phyloP scores from a whole-genome alignment of 768 basidiomycete species.

The Agaricus blazei region DNA sequence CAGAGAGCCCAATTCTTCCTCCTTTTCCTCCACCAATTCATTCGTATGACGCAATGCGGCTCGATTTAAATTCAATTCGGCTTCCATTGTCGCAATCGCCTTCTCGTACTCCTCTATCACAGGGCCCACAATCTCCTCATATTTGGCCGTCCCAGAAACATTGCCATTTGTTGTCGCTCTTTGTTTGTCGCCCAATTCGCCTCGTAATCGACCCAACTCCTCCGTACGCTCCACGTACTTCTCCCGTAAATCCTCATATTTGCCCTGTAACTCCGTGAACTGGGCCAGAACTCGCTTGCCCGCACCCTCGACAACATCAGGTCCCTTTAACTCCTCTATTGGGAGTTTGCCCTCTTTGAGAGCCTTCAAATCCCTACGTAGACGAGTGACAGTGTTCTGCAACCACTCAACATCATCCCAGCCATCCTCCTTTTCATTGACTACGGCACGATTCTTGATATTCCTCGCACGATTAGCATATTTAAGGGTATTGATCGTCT shows the following conservation, averaged over 20 bases:
- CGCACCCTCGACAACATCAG: conserved; percentile 49
- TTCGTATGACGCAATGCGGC: conserved; percentile 89
- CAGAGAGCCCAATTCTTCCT: conserved; percentile 66
- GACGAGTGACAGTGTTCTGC: conserved; percentile 76
- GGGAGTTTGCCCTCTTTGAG: conserved; percentile 63
- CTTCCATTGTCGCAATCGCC: conserved; percentile 92
- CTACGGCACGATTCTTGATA: conserved; percentile 90
- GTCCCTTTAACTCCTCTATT: conserved; percentile 23
- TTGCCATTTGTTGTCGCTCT: conserved; percentile 55
- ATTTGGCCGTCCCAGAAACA: conserved; percentile 66
- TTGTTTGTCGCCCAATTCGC: conserved; percentile 74
- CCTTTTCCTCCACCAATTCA: conserved; percentile 89
- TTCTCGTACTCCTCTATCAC: conserved; percentile 99
- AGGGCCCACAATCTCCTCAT: conserved; percentile 92
- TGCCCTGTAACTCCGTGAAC: conserved; percentile 79
- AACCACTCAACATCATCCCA: conserved; percentile 99
- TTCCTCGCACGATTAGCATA: conserved; percentile 97
- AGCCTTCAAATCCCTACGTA: conserved; percentile 81
- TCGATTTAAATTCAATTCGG: conserved; percentile 81
- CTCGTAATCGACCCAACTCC: conserved; percentile 75
- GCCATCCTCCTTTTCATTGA: conserved; percentile 94
- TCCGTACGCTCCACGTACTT: conserved; percentile 87
- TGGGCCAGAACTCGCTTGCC: conserved; percentile 76
- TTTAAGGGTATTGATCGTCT: conserved; percentile 93
- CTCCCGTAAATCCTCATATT: conserved; percentile 77